phyloP scores from a whole-genome alignment of 1,284 basidiomycete genomes.

The Trichosporon asahii region DNA sequence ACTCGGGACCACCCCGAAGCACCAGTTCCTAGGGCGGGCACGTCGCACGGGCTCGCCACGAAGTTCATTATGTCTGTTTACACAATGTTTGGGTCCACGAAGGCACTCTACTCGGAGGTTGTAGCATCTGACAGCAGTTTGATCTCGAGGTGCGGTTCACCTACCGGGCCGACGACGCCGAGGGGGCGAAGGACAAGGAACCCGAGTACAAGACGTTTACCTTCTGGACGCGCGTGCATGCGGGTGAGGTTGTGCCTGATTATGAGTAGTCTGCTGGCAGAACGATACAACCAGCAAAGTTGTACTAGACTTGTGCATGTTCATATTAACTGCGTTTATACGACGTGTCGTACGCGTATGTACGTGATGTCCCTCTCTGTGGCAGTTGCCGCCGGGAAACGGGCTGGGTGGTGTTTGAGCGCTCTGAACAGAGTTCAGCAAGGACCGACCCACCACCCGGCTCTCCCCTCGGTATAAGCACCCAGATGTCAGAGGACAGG shows the following conservation, averaged over 20 bases:
- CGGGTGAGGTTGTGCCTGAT: constrained; percentile 31
- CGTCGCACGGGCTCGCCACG: neutral
- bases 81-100: neutral
- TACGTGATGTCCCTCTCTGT: neutral
- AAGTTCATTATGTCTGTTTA: neutral
- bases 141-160: constrained; percentile 89
- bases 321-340: neutral
- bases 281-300: neutral
- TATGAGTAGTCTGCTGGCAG: neutral
- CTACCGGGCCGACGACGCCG: constrained; percentile 75
- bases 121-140: constrained; percentile 59
- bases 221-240: constrained; percentile 44
- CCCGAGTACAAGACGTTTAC: constrained; percentile 51
- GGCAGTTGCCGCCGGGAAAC: too few species aligned
- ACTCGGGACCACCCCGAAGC: neutral
- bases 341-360: neutral
- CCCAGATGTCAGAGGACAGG: too few species aligned
- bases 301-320: neutral
- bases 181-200: constrained; percentile 22
- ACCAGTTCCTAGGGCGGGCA: neutral
- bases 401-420: constrained; percentile 1
- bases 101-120: neutral
- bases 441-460: neutral
- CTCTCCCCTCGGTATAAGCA: too few species aligned
- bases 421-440: neutral